Base-by-base conservation (phyloP, 371 early-diverging fungal genomes). In the Zychaea mexicana region DNA sequence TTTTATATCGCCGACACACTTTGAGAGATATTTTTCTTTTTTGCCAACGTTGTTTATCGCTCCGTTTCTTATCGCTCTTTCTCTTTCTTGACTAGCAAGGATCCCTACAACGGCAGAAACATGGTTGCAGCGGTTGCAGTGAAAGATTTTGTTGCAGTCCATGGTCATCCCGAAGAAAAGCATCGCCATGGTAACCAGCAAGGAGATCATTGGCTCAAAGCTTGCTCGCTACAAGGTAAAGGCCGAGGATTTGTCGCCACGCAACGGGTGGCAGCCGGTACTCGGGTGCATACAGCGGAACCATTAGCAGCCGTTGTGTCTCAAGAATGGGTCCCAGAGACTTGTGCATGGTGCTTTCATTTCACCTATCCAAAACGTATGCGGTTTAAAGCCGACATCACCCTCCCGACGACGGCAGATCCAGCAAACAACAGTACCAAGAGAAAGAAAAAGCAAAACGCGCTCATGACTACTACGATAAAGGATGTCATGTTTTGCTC, bases 241-340 rank as follows among this genome's bases (percentile, higher is more conserved):
- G 78, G 81, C 1, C 66, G 81, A 62, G 78, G 68, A 1, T 77
- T 65, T 57, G 56, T 62, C 47, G 76, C 78, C 2, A 69, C 54
- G 9, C 53, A 52, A 22, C 52, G 21, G 26, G 74, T 81, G 17
- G 56, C 68, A 19, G 65, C 68, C 30, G 78, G 76, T 21, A 64
- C 71, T 1, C 21, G 45, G 0, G 38, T 81, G 13, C 71, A 74
- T 46, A 53, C 64, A 21, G 72, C 74, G 19, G 45, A 60, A 1
- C 76, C 78, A n/a, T 55, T 76, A 1, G 70, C 81, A 5, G 67
- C 74, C 2, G 64, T 63, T 27, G 72, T 76, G 17, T 72, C 74
- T 27, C 72, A 77, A 49, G 78, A 77, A 66, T 81, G 76, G 78
- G 67, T 55, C 10, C 71, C 74, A 13, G 81, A 81, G 46, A 76